Evolutionary conservation across 2,329 filamentous ascomycete species (phyloP), one percentile per base, ranked within the genome.

Genomic region (Colletotrichum paranaense): DNA sequence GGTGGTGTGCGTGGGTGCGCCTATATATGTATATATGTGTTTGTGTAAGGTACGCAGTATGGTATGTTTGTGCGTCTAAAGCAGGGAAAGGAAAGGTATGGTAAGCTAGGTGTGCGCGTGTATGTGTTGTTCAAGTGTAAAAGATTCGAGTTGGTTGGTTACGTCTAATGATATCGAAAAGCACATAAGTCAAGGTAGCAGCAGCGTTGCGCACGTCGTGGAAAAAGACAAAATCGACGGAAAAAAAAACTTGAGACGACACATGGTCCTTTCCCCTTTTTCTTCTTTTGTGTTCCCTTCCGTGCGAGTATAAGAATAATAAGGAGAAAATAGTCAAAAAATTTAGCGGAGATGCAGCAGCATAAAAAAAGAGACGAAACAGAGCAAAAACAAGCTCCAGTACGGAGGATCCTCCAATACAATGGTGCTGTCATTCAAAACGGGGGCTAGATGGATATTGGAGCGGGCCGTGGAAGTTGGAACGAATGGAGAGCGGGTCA

Each of bases 361-460:
- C 59, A 62, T 49, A 30, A 24, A 57, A 55, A 57, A 49, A 68
- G 55, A 35, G 70, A 65, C 67, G 60, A 70, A 65, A 65, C 70
- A 70, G 22, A 46, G 65, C 46, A 22, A 35, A 35, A 28, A 64
- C n/a, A 6, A 35, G 53, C 68, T 68, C 42, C 42, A 22, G 42
- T 9, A 49, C 42, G 38, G 38, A 42, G 16, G 19, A 42, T 42
- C 63, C 63, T 72, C 64, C 64, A 72, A 70, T 71, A 57, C 35
- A 28, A 46, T 73, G 55, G 28, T 62, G 56, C 67, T 73, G 60
- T 71, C 56, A 52, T 73, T 42, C 67, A 66, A 73, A 66, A 66
- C 67, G 71, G 67, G 63, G 67, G 22, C 24, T 24, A 57, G 52
- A 73, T 71, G 60, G 70, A 66, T 42, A 71, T 42, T 57, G 56